Base-by-base conservation (phyloP, 257 asterid species). In the Fraxinus excelsior region DNA sequence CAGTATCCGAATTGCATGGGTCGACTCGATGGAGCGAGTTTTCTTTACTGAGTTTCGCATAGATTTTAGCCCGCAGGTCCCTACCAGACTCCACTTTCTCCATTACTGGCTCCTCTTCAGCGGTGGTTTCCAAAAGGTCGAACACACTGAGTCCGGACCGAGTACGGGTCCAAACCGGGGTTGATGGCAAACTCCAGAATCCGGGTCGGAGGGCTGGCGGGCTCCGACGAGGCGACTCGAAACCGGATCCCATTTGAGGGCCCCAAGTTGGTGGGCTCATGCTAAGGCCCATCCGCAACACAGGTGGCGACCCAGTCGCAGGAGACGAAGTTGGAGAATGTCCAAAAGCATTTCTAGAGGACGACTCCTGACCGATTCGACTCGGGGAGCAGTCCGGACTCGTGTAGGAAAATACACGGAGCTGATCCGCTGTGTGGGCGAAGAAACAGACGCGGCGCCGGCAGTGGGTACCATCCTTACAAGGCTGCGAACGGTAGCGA, bases 401-500 rank as follows among this genome's bases (percentile, higher is more conserved):
- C 13, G 80, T 73, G 8, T 42, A 42, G 13, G 49, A 42, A 42
- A 11, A 42, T 11, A 87, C 40, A 0, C 90, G 88, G 3, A 87
- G 88, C 77, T 87, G 90, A 19, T 84, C 85, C 1, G 88, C 75
- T 0, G 90, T 82, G 78, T 87, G 90, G 5, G 90, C 90, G 34
- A 87, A 87, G 83, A 87, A 87, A 49, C 90, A 87, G 4, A 84
- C 88, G 1, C 88, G 73, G 77, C 90, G 82, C 80, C 77, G 85
- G n/a, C 90, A 87, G 72, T 87, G 87, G 67, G 83, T 84, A 67
- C 88, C 88, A n/a, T 87, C 90, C 23, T 87, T 87, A 67, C 90
- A 87, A 1, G 90, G 87, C 88, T 80, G 85, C 44, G 90, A 84
- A 6, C 90, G 85, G 26, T 87, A 87, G 72, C 88, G 88, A 11